Evolutionary conservation across 805 yeast genomes (phyloP), one percentile per base, ranked within the genome.

Genomic region (Yarrowia sp.): DNA sequence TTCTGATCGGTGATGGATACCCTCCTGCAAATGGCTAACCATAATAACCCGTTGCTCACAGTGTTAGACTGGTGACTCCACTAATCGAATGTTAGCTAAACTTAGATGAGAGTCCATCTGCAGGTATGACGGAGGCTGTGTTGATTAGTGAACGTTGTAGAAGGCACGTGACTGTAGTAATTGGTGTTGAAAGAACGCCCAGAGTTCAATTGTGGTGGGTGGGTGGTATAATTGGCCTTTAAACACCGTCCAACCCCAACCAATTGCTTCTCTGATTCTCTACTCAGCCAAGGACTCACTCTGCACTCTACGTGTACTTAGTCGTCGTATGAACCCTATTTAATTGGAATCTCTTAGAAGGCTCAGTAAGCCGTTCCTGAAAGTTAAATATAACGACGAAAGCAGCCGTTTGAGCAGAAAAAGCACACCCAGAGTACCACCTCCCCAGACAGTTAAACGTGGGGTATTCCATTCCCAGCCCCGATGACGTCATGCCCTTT

Each of bases 51-150:
- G 28, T 22, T 22, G 28, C 28, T 22, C 28, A 3, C 28, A 22
- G 28, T 22, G 28, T 3, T 22, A 5, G 28, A 47, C 51, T 47
- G 51, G 51, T 47, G 51, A 47, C 51, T 47, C 51, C 51, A 47
- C 51, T 47, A 15, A 32, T 31, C 51, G 51, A 47, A 47, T 47
- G 51, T 47, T 47, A 47, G 28, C 28, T 22, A 22, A 35, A 44
- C 50, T 14, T 44, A 44, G 45, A 17, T 8, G 28, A 18, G 8
- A 15, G 31, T 6, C n/a, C 15, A 10, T 14, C 15, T 51, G 58
- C 58, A 51, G 43, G 58, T 51, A 38, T 51, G 58, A 51, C 58
- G 33, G 43, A 36, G 58, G 43, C 43, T 14, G 53, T 48, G 53
- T 48, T 6, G 39, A 7, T 9, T 3, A 41, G 15, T 41, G 43